A percentile compares a stretch with the other conserved stretches of the same genome.
Evolutionary conservation across 192 early-diverging fungal genomes (phyloP).

Genomic region (Helicostylum pulchrum): DNA sequence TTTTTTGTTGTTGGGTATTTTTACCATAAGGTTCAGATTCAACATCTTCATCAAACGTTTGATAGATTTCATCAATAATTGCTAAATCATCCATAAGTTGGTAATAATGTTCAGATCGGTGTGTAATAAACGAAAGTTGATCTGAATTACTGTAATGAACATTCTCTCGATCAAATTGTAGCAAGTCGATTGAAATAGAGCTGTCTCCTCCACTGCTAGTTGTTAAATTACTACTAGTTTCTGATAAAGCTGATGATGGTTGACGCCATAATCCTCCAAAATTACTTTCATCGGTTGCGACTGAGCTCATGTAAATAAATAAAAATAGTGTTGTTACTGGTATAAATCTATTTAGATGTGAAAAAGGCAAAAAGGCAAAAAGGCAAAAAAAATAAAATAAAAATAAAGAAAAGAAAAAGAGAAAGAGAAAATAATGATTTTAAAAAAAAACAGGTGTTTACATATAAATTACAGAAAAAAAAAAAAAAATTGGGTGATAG

Average conservation of each 20-base stretch:
- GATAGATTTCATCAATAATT: conserved; percentile 19
- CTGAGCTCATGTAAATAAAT: too few relatives aligned
- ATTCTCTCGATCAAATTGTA: neutral
- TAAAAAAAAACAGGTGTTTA: too few relatives aligned
- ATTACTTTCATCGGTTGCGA: too few relatives aligned
- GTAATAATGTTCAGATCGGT: conserved; percentile 2
- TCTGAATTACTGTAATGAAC: neutral
- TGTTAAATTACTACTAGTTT: neutral
- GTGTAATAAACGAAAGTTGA: neutral
- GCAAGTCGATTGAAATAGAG: neutral
- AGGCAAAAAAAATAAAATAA: too few relatives aligned
- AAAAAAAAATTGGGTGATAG: too few relatives aligned
- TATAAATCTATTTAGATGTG: too few relatives aligned
- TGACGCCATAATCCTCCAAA: neutral
- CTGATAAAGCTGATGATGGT: neutral
- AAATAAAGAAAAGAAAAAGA: too few relatives aligned
- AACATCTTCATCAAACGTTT: conserved; percentile 2
- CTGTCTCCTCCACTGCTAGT: neutral
- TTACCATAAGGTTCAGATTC: conserved; percentile 14
- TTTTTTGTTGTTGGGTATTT: neutral
- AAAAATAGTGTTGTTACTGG: too few relatives aligned
- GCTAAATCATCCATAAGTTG: conserved; percentile 15
- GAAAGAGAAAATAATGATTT: too few relatives aligned
- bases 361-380: too few relatives aligned
- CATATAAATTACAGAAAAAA: too few relatives aligned